These are phyloP conservation scores for Tarenaya hassleriana DNA, from an alignment of 345 rosid species.

Conservation along the genomic window DNA sequence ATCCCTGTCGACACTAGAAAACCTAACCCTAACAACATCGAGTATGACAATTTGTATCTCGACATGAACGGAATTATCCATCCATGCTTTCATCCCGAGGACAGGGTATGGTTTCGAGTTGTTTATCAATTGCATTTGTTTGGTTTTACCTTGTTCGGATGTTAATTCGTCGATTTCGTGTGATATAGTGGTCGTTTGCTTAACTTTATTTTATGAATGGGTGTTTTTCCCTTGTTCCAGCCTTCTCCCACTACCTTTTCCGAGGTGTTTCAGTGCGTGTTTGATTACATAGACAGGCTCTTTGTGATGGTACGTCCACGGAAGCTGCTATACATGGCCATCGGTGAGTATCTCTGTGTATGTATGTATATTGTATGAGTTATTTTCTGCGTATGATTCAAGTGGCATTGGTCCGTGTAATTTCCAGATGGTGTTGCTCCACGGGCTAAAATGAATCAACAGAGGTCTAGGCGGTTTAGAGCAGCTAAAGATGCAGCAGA, in stretches of 20 bases:
- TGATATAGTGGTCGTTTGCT: neutral
- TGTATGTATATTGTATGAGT: neutral
- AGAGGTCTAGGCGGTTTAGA: conserved; percentile 85
- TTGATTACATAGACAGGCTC: conserved; percentile 83
- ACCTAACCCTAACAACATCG: conserved; percentile 73
- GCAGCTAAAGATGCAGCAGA: conserved; percentile 91
- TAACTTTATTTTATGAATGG: too few species aligned
- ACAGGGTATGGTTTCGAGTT: conserved; percentile 38
- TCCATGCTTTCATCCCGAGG: conserved; percentile 97
- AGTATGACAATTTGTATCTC: conserved; percentile 88
- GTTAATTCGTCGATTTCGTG: neutral
- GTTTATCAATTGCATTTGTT: neutral
- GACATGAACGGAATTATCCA: conserved; percentile 99
- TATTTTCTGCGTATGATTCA: neutral
- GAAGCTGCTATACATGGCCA: conserved; percentile 78
- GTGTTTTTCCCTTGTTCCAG: conserved; percentile 30
- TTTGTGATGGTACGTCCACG: conserved; percentile 94
- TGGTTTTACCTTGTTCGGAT: neutral
- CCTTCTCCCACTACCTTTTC: conserved; percentile 62
- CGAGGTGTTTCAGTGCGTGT: conserved; percentile 82
- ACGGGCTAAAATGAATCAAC: conserved; percentile 97
- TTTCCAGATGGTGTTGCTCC: conserved; percentile 91
- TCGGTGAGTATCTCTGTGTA: conserved; percentile 44
- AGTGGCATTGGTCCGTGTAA: neutral
- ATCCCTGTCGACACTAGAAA: conserved; percentile 78